These are phyloP conservation scores for Erysimum pusillum DNA, from an alignment of 441 rosid species.

Conservation along the genomic window DNA sequence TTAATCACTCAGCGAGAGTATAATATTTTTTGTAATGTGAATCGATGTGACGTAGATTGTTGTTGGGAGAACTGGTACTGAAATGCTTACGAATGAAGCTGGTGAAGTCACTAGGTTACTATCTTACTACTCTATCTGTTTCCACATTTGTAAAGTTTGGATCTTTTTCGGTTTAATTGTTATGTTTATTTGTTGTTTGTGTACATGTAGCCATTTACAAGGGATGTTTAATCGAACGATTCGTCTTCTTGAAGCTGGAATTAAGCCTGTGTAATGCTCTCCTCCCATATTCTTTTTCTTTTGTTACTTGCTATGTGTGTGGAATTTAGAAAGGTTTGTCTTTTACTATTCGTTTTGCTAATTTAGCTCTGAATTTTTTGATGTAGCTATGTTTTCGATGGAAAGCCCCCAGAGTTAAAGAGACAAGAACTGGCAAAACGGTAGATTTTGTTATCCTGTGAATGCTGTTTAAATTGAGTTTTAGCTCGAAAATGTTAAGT, in stretches of 20 bases:
- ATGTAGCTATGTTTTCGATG: slow-evolving; percentile 94
- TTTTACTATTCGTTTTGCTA: slow-evolving; percentile 4
- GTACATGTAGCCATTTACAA: slow-evolving; percentile 76
- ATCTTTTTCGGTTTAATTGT: neutral
- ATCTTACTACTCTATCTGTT: neutral
- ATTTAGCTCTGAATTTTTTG: slow-evolving; percentile 2
- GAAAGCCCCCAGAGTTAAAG: slow-evolving; percentile 91
- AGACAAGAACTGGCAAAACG: slow-evolving; percentile 96
- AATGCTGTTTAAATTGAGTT: neutral
- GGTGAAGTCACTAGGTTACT: slow-evolving; percentile 92
- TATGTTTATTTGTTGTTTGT: neutral
- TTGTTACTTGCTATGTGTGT: slow-evolving; percentile 1
- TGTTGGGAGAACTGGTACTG: slow-evolving; percentile 91
- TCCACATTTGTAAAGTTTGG: slow-evolving; percentile 1
- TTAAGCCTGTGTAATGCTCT: slow-evolving; percentile 87
- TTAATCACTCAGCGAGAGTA: neutral
- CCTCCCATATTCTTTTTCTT: neutral
- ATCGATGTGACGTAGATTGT: slow-evolving; percentile 67
- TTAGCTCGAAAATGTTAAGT: neutral
- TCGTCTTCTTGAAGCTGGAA: slow-evolving; percentile 96
- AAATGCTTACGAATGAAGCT: slow-evolving; percentile 93
- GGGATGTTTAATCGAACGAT: slow-evolving; percentile 95
- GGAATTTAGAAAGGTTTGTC: neutral
- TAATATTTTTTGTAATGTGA: neutral
- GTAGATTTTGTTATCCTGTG: slow-evolving; percentile 43